Evolutionary conservation across 1,284 basidiomycete genomes (phyloP).

Genomic region (Trichosporon faecale): DNA sequence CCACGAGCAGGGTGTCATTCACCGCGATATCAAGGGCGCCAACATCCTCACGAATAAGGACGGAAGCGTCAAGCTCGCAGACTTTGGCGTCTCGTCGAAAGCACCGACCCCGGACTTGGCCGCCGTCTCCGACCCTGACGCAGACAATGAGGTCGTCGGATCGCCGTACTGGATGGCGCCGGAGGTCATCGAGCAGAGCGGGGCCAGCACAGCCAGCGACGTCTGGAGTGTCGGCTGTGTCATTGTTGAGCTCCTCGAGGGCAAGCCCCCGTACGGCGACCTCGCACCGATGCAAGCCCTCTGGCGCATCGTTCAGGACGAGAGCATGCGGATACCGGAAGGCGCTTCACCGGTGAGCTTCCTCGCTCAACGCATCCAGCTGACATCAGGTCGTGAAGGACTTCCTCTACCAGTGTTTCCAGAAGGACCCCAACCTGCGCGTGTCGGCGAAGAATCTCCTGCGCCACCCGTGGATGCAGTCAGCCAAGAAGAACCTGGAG

Average conservation of each 20-base stretch:
- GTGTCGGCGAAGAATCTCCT: slow-evolving; percentile 90
- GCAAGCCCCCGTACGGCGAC: slow-evolving; percentile 91
- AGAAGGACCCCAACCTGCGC: slow-evolving; percentile 92
- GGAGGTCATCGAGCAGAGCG: slow-evolving; percentile 94
- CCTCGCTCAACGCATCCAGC: neutral
- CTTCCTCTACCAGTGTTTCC: slow-evolving; percentile 95
- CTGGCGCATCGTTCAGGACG: slow-evolving; percentile 96
- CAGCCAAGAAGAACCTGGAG: slow-evolving; percentile 53
- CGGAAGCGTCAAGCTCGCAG: slow-evolving; percentile 90
- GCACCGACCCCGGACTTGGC: slow-evolving; percentile 48
- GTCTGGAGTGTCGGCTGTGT: slow-evolving; percentile 97
- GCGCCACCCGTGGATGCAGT: slow-evolving; percentile 92
- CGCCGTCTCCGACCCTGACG: slow-evolving; percentile 16
- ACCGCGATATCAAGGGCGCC: slow-evolving; percentile 97
- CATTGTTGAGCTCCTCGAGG: slow-evolving; percentile 92
- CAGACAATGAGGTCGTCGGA: slow-evolving; percentile 84
- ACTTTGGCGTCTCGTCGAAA: slow-evolving; percentile 79
- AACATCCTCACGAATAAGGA: slow-evolving; percentile 98
- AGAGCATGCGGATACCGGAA: slow-evolving; percentile 91
- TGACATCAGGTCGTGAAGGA: slow-evolving; percentile 77
- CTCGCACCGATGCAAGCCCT: slow-evolving; percentile 97
- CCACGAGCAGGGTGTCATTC: slow-evolving; percentile 90
- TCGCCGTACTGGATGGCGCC: slow-evolving; percentile 99
- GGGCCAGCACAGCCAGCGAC: slow-evolving; percentile 93
- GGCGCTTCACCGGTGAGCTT: slow-evolving; percentile 66